phyloP scores from a whole-genome alignment of 441 rosid species.

The Mallotus japonicus region DNA sequence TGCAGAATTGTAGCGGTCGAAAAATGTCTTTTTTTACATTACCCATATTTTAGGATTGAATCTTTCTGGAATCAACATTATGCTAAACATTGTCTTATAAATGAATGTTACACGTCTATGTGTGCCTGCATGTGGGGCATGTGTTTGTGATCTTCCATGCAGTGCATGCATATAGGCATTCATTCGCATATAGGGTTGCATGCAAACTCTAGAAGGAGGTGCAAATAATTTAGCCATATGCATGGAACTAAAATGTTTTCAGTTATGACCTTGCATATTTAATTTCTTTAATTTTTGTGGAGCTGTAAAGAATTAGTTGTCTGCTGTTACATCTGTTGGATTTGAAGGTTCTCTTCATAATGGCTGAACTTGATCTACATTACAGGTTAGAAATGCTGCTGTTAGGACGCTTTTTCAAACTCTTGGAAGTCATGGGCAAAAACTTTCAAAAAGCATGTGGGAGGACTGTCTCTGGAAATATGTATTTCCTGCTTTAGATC shows the following conservation, averaged over 20 bases:
- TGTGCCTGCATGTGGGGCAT: not conserved
- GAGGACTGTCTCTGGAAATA: conserved; percentile 98
- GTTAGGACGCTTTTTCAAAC: conserved; percentile 94
- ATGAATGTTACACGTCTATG: not conserved
- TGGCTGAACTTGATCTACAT: conserved; percentile 19
- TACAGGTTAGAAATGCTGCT: conserved; percentile 98
- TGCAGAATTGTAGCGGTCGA: conserved; percentile 1
- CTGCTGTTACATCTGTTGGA: not conserved
- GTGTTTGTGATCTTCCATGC: no score
- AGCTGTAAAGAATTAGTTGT: not conserved
- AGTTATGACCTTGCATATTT: not conserved
- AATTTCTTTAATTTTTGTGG: not conserved
- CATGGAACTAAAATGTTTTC: not conserved
- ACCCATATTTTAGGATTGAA: not conserved
- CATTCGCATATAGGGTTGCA: not conserved
- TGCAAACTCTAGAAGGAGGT: conserved; percentile 13
- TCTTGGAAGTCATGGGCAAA: conserved; percentile 95
- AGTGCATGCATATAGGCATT: not conserved
- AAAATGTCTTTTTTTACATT: not conserved
- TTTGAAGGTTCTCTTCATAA: not conserved
- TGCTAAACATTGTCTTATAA: not conserved
- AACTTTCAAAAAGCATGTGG: conserved; percentile 94
- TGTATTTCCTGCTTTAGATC: conserved; percentile 85
- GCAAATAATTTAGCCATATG: not conserved
- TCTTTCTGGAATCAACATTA: not conserved